Evolutionary conservation across 345 rosid genomes (phyloP).

Genomic region (Arabidopsis arenosa): DNA sequence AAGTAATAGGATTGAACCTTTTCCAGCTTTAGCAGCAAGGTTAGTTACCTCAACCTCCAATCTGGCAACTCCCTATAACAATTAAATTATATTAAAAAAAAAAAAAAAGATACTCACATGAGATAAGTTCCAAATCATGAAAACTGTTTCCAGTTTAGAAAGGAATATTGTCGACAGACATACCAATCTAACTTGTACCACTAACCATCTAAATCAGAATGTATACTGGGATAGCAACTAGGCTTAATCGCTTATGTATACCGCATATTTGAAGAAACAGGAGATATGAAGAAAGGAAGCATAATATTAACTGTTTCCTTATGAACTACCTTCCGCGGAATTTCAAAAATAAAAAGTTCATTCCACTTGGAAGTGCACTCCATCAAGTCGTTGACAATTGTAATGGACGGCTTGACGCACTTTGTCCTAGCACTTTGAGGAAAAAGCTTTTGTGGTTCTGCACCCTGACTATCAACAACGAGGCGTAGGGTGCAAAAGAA

Average conservation of each 20-base stretch:
- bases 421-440: slow-evolving; percentile 99
- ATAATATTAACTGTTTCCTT: slow-evolving; percentile 15
- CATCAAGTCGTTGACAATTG: slow-evolving; percentile 46
- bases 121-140: slow-evolving; percentile 22
- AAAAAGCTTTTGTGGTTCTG: slow-evolving; percentile 88
- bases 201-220: slow-evolving; percentile 20
- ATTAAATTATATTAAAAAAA: neutral
- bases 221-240: slow-evolving; percentile 23
- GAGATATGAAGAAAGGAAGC: slow-evolving; percentile 20
- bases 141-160: slow-evolving; percentile 10
- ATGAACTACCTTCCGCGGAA: slow-evolving; percentile 72
- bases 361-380: slow-evolving; percentile 82
- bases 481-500: slow-evolving; percentile 95
- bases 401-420: slow-evolving; percentile 81
- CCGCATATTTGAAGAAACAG: slow-evolving; percentile 8
- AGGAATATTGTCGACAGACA: slow-evolving; percentile 16
- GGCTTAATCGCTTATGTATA: slow-evolving; percentile 17
- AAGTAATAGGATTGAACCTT: slow-evolving; percentile 59
- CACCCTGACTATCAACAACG: slow-evolving; percentile 72
- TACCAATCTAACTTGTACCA: slow-evolving; percentile 21
- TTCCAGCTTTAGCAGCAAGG: slow-evolving; percentile 98
- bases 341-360: slow-evolving; percentile 94
- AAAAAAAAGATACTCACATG: slow-evolving; percentile 19
- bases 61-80: slow-evolving; percentile 74
- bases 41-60: slow-evolving; percentile 99